Evolutionary conservation across 495 filamentous ascomycete genomes (phyloP).

Genomic region (Xylaria palmicola): DNA sequence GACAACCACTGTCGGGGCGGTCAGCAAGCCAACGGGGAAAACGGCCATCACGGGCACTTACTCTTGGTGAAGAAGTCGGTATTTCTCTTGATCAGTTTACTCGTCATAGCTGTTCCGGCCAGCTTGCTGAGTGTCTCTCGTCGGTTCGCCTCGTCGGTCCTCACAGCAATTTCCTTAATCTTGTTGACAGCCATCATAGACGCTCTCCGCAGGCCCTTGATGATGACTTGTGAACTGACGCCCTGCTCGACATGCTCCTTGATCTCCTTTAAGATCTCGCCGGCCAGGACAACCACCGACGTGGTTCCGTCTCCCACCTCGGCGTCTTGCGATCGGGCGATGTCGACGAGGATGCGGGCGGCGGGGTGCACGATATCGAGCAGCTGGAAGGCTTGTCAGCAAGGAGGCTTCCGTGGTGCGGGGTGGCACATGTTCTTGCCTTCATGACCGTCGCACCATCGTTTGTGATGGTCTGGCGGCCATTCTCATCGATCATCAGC

Average conservation of each 20-base stretch:
- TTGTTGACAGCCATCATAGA: conserved; percentile 95
- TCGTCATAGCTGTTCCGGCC: conserved; percentile 98
- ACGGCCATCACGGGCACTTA: conserved; percentile 46
- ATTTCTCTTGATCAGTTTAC: conserved; percentile 98
- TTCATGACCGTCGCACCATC: conserved; percentile 99
- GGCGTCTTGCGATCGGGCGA: conserved; percentile 96
- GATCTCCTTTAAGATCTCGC: conserved; percentile 94
- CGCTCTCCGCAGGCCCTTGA: conserved; percentile 90
- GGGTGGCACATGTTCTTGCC: conserved; percentile 46
- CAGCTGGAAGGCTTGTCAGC: conserved; percentile 54
- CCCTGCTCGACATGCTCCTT: conserved; percentile 94
- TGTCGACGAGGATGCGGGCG: conserved; percentile 96
- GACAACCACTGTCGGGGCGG: conserved; percentile 74
- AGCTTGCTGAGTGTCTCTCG: conserved; percentile 86
- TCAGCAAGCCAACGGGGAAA: neutral
- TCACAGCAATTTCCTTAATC: conserved; percentile 94
- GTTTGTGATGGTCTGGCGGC: conserved; percentile 95
- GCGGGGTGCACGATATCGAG: conserved; percentile 98
- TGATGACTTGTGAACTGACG: conserved; percentile 94
- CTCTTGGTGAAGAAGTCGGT: conserved; percentile 97
- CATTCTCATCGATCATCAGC: conserved; percentile 92
- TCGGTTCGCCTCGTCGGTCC: conserved; percentile 80
- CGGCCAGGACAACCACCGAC: conserved; percentile 92
- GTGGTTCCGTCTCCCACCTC: conserved; percentile 98
- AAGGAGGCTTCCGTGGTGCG: neutral